phyloP scores from a whole-genome alignment of 306 rosid genomes.

The Quercus dentata region DNA sequence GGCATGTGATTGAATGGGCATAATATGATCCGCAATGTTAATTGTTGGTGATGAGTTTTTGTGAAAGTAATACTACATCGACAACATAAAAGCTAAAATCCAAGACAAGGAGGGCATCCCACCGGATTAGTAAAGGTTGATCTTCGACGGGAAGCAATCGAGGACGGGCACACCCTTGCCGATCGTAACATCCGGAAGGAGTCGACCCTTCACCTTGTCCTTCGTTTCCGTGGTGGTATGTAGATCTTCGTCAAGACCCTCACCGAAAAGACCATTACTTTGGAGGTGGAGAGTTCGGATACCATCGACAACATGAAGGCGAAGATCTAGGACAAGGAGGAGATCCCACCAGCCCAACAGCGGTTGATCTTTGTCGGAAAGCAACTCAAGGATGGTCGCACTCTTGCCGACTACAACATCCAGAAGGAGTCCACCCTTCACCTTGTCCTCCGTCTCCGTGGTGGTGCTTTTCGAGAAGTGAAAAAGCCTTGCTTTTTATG shows the following conservation, averaged over 20 bases:
- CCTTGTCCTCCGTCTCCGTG: conserved; percentile 40
- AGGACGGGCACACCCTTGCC: conserved; percentile 39
- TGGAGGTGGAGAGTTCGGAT: conserved; percentile 41
- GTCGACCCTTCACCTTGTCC: conserved; percentile 38
- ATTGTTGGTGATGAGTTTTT: too few species aligned
- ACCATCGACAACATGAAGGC: conserved; percentile 45
- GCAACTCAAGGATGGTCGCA: conserved; percentile 42
- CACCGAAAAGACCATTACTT: conserved; percentile 38
- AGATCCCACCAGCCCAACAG: conserved; percentile 46
- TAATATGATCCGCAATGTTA: too few species aligned
- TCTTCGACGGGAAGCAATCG: conserved; percentile 37
- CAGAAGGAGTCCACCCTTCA: conserved; percentile 51
- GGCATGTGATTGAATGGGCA: too few species aligned
- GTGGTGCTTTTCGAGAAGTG: not conserved
- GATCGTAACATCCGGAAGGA: conserved; percentile 45
- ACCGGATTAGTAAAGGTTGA: conserved; percentile 40
- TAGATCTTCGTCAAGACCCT: conserved; percentile 45
- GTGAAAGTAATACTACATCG: not conserved
- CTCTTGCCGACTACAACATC: conserved; percentile 39
- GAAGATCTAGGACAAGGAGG: conserved; percentile 45
- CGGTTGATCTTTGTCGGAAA: conserved; percentile 42
- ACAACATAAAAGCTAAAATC: conserved; percentile 41
- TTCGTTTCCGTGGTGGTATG: conserved; percentile 43
- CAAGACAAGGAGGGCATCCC: conserved; percentile 50
- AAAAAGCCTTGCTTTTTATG: too few species aligned